A percentile compares a stretch with the other conserved stretches of the same genome.
Conservation (phyloP, 2,329 filamentous ascomycete species). For the Talaromyces pinophilus region DNA sequence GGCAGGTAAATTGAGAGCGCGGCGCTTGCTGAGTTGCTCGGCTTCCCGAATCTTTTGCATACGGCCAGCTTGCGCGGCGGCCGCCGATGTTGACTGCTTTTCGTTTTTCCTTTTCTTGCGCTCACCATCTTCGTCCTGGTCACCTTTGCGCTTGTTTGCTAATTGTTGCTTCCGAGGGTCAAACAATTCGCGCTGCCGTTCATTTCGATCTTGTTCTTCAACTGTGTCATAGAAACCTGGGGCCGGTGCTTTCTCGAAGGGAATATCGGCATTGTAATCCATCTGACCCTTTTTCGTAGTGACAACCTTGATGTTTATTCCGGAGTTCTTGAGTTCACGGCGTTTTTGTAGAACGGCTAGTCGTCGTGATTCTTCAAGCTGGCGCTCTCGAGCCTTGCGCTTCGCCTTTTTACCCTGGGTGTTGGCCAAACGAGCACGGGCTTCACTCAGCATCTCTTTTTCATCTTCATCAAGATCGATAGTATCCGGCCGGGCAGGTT, state of each 20-base stretch:
- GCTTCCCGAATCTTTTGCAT: constrained; percentile 94
- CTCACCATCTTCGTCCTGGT: constrained; percentile 77
- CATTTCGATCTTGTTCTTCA: constrained; percentile 79
- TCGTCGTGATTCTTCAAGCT: constrained; percentile 90
- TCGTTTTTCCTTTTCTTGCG: constrained; percentile 86
- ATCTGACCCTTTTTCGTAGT: constrained; percentile 94
- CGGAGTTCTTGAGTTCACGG: constrained; percentile 92
- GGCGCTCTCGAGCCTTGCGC: constrained; percentile 90
- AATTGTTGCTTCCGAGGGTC: constrained; percentile 92
- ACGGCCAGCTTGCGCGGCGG: constrained; percentile 88
- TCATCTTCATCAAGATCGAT: constrained; percentile 98
- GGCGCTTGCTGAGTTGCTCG: constrained; percentile 92
- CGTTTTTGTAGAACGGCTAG: constrained; percentile 91
- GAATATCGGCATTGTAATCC: constrained; percentile 99
- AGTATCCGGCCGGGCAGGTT: constrained; percentile 91
- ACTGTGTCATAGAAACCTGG: constrained; percentile 90
- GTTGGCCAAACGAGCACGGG: constrained; percentile 91
- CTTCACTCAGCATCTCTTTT: constrained; percentile 99
- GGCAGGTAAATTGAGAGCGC: constrained; percentile 76
- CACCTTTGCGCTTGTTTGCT: constrained; percentile 89
- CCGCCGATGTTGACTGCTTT: constrained; percentile 72
- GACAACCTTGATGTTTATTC: constrained; percentile 95
- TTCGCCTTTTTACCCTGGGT: constrained; percentile 99
- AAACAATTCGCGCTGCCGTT: constrained; percentile 78
- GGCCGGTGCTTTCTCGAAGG: constrained; percentile 89